Evolutionary conservation across 2,329 filamentous ascomycete genomes (phyloP).

Genomic region (Coniochaeta hoffmannii): DNA sequence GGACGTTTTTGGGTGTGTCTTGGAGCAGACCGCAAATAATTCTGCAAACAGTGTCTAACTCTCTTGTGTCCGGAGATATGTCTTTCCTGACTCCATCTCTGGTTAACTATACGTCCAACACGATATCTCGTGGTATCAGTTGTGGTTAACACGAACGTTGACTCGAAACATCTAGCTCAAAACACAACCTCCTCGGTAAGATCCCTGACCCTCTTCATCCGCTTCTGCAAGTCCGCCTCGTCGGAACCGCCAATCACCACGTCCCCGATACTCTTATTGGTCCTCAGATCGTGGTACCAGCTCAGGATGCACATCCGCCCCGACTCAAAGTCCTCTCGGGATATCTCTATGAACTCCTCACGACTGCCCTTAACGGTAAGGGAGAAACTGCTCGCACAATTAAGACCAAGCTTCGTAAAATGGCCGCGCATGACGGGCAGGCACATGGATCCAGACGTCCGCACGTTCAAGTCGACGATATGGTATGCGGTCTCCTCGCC

Average conservation of each 20-base stretch:
- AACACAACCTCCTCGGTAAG: slow-evolving; percentile 22
- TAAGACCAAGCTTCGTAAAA: slow-evolving; percentile 19
- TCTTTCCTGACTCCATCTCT: neutral
- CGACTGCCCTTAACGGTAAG: slow-evolving; percentile 14
- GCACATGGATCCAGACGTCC: slow-evolving; percentile 22
- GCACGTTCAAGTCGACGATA: slow-evolving; percentile 26
- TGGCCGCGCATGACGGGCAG: slow-evolving; percentile 21
- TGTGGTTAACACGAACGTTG: no score
- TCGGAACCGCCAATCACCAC: slow-evolving; percentile 22
- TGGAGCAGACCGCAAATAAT: no score
- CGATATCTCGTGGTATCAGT: no score
- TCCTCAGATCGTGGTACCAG: slow-evolving; percentile 24
- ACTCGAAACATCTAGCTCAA: slow-evolving; percentile 8
- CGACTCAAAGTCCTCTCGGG: slow-evolving; percentile 15
- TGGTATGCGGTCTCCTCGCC: slow-evolving; percentile 12
- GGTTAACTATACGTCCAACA: neutral
- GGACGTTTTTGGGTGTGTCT: no score
- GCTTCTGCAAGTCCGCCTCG: slow-evolving; percentile 11
- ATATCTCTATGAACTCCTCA: slow-evolving; percentile 18
- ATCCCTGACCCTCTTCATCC: slow-evolving; percentile 18
- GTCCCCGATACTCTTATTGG: slow-evolving; percentile 19
- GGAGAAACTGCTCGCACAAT: slow-evolving; percentile 21
- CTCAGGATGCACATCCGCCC: slow-evolving; percentile 22
- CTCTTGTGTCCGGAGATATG: no score
- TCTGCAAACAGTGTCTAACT: no score